phyloP scores from a whole-genome alignment of 2,329 filamentous ascomycete genomes.

The Phaeosphaeria sp. region DNA sequence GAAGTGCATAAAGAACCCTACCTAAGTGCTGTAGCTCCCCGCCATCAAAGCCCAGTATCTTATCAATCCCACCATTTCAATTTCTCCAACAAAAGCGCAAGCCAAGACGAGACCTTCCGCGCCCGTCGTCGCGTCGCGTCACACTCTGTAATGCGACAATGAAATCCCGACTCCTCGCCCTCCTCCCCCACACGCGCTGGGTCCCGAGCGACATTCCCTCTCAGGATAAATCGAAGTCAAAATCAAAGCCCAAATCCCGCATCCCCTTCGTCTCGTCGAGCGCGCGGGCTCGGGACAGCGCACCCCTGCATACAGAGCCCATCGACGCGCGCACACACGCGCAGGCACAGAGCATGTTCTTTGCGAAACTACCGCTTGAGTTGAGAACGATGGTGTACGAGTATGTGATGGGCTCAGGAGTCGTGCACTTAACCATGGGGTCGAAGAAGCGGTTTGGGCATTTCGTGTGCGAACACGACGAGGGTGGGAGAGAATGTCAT shows the following conservation, averaged over 20 bases:
- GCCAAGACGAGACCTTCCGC: too few species aligned
- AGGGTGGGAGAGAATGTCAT: conserved; percentile 22
- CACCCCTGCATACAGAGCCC: neutral
- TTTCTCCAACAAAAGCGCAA: too few species aligned
- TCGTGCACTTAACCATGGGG: conserved; percentile 40
- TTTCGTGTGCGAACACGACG: conserved; percentile 37
- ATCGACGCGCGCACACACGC: conserved; percentile 34
- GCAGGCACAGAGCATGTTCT: conserved; percentile 39
- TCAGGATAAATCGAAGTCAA: conserved; percentile 1
- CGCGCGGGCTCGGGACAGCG: too few species aligned
- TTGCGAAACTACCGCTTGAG: conserved; percentile 40
- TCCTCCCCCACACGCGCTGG: conserved; percentile 35
- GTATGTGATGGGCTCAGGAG: conserved; percentile 35
- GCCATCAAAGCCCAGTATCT: conserved; percentile 1
- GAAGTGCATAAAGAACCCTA: conserved; percentile 1
- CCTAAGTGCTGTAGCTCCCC: neutral
- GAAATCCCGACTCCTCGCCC: conserved; percentile 13
- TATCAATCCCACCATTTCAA: conserved; percentile 1
- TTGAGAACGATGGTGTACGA: conserved; percentile 41
- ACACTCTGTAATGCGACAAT: conserved; percentile 1
- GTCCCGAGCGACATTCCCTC: conserved; percentile 33
- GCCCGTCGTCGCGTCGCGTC: neutral
- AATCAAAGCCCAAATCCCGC: conserved; percentile 21
- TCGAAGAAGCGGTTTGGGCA: conserved; percentile 39
- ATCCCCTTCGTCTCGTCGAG: neutral